Evolutionary conservation across 164 flowering plant species (phyloP).

Genomic region (Vitis vinifera): DNA sequence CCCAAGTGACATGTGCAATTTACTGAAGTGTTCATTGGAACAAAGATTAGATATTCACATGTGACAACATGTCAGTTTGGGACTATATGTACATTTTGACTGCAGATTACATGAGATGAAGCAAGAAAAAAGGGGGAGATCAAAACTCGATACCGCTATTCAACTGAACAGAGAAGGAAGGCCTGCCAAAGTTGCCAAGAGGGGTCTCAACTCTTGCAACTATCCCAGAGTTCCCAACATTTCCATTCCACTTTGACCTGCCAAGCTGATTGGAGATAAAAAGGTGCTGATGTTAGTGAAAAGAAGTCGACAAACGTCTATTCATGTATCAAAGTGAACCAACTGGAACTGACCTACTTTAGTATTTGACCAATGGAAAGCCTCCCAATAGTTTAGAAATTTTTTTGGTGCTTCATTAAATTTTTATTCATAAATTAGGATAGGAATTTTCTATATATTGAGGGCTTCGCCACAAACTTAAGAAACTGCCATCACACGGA

Average conservation of each 20-base stretch:
- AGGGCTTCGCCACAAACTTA: too few species aligned
- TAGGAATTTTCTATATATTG: too few species aligned
- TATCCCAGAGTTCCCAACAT: slow-evolving; percentile 81
- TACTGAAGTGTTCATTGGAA: not conserved
- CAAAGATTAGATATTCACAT: slow-evolving; percentile 7
- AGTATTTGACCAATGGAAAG: too few species aligned
- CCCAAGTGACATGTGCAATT: not conserved
- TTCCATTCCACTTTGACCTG: slow-evolving; percentile 95
- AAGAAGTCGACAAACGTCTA: too few species aligned
- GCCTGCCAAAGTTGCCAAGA: slow-evolving; percentile 50
- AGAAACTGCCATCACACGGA: too few species aligned
- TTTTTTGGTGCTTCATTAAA: too few species aligned
- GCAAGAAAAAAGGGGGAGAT: slow-evolving; percentile 8
- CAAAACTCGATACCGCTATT: slow-evolving; percentile 87
- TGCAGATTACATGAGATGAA: not conserved
- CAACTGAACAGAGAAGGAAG: slow-evolving; percentile 78
- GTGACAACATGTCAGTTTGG: not conserved
- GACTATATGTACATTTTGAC: slow-evolving; percentile 26
- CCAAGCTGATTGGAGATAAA: slow-evolving; percentile 56
- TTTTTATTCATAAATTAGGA: too few species aligned
- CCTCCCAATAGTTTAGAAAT: too few species aligned
- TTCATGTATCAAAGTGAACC: too few species aligned
- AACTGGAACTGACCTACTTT: too few species aligned
- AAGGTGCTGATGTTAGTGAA: not conserved
- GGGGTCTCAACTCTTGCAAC: slow-evolving; percentile 80